phyloP scores from a whole-genome alignment of 2,329 filamentous ascomycete species.

The Aspergillus phoenicis region DNA sequence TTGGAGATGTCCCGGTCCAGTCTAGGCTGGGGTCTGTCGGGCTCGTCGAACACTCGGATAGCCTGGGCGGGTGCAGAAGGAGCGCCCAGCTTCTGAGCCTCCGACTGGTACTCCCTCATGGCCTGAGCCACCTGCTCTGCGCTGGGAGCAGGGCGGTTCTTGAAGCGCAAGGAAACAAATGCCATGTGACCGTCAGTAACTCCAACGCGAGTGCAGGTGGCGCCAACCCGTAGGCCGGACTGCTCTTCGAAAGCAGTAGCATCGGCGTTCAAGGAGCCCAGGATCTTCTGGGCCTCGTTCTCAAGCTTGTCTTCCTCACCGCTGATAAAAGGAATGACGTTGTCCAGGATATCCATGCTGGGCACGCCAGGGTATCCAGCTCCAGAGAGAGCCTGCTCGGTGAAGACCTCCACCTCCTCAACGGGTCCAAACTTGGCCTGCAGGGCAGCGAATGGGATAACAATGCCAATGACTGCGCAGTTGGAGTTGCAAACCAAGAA shows the following conservation, averaged over 20 bases:
- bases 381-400: conserved; percentile 91
- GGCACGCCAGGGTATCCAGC: conserved; percentile 71
- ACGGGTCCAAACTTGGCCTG: conserved; percentile 83
- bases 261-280: conserved; percentile 72
- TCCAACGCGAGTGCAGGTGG: conserved; percentile 90
- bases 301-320: conserved; percentile 97
- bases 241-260: conserved; percentile 78
- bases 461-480: conserved; percentile 94
- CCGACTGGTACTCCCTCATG: conserved; percentile 76
- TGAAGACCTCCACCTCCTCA: conserved; percentile 79
- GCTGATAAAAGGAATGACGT: conserved; percentile 89
- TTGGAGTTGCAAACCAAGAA: conserved; percentile 98
- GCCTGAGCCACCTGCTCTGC: conserved; percentile 77
- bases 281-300: conserved; percentile 91
- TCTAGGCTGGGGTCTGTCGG: conserved; percentile 86
- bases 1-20: conserved; percentile 82
- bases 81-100: conserved; percentile 81
- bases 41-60: conserved; percentile 87
- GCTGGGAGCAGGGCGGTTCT: conserved; percentile 70
- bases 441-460: conserved; percentile 90
- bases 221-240: conserved; percentile 72
- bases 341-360: conserved; percentile 95
- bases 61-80: conserved; percentile 80
- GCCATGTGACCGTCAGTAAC: conserved; percentile 94
- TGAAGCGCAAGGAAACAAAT: conserved; percentile 87